Evolutionary conservation across 768 basidiomycete species (phyloP), one percentile per base, ranked within the genome.

Genomic region (Suillus spraguei): DNA sequence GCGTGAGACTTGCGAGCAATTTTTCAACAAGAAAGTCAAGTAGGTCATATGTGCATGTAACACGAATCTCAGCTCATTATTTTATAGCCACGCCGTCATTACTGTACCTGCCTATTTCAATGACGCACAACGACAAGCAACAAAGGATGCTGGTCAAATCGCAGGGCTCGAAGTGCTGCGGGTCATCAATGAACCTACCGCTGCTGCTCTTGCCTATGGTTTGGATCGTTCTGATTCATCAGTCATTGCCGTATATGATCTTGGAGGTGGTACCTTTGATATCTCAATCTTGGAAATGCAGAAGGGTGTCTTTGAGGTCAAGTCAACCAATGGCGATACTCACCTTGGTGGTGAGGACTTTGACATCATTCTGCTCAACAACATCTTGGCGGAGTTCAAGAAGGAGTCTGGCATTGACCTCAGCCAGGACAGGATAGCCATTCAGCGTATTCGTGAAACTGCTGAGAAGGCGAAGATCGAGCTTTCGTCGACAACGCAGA

Each of bases 401-500:
- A 96, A 95, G 81, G 90, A 95, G 74, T 81, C 83, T 5, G 91
- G 94, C 41, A 82, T 91, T 64, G 90, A 94, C 72, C 87, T 99
- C 50, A 82, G 81, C 68, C 81, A 85, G 68, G 97, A 99, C 76
- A 85, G 90, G 58, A 97, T 98, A 92, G 96, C 97, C 8, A 93
- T 99, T 69, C 97, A 99, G 78, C 95, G 97, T 78, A 94, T 99
- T 66, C 95, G 97, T 70, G 97, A 99, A 78, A 97, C 97, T 22
- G 95, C 97, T 14, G 97, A 99, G 84, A 98, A 98, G 83, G 97
- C 97, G 68, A 99, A 99, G 87, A 96, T 97, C 59, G 97, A 99
- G 74, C 82, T 99, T 32, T 98, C 95, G 13, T 95, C 94, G 13
- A 93, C 96, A 2, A 82, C 91, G 0, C 94, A 98, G 76, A 99